Evolutionary conservation across 257 asterid genomes (phyloP).

Genomic region (Verbena officinalis): DNA sequence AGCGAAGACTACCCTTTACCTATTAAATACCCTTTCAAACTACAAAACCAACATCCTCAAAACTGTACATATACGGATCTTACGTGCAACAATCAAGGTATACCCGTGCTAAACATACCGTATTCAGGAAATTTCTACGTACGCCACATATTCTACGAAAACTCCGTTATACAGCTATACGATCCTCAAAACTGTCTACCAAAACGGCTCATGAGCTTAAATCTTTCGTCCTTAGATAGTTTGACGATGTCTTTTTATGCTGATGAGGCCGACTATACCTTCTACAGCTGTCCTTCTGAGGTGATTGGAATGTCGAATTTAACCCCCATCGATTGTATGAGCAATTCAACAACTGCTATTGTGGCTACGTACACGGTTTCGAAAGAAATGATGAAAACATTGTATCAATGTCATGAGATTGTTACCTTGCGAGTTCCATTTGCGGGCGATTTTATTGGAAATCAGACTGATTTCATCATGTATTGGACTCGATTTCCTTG

Average conservation of each 20-base stretch:
- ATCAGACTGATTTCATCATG: conserved; percentile 27
- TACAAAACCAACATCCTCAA: conserved; percentile 30
- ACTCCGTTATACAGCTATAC: conserved; percentile 22
- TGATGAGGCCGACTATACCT: conserved; percentile 25
- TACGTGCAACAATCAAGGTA: conserved; percentile 30
- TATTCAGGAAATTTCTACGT: conserved; percentile 31
- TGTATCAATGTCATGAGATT: conserved; percentile 25
- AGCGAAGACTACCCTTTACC: conserved; percentile 19
- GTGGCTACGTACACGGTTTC: conserved; percentile 30
- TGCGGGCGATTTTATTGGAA: conserved; percentile 30
- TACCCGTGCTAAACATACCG: conserved; percentile 24
- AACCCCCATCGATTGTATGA: conserved; percentile 25
- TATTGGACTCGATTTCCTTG: conserved; percentile 1
- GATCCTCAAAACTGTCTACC: conserved; percentile 41
- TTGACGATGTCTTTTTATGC: background rate
- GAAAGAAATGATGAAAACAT: conserved; percentile 11
- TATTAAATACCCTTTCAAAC: conserved; percentile 31
- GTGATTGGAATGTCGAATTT: background rate
- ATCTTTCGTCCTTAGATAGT: background rate
- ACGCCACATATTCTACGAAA: conserved; percentile 17
- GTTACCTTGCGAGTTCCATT: conserved; percentile 29
- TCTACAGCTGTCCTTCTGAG: conserved; percentile 32
- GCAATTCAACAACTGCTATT: conserved; percentile 31
- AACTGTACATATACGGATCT: conserved; percentile 34
- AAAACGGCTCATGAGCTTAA: conserved; percentile 28